These are phyloP conservation scores for Paramecium sonneborni DNA, from an alignment of 73 alveolate species.

Conservation along the genomic window DNA sequence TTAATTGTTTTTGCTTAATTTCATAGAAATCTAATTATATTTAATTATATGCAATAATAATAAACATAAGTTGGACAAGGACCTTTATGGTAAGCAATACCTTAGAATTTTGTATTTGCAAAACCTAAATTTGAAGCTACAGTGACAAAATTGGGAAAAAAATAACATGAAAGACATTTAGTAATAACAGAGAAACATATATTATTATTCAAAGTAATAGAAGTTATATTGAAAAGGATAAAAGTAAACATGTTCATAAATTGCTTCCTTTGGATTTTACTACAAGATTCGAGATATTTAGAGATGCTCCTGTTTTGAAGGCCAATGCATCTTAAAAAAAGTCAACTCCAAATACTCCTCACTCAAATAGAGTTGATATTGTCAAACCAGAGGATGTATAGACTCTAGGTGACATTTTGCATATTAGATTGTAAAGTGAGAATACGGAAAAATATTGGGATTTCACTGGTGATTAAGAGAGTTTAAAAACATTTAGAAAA, in stretches of 20 bases:
- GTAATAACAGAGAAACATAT: conserved; percentile 35
- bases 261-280: conserved; percentile 33
- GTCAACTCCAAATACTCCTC: not conserved
- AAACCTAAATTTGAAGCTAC: conserved; percentile 6
- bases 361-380: conserved; percentile 40
- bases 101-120: not conserved
- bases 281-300: conserved; percentile 19
- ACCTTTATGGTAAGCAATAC: not conserved
- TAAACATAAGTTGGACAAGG: not conserved
- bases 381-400: conserved; percentile 51
- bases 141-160: conserved; percentile 28
- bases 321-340: not conserved
- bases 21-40: no score
- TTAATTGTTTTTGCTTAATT: not conserved
- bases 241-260: conserved; percentile 43
- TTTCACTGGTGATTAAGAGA: conserved; percentile 47
- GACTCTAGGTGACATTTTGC: conserved; percentile 15
- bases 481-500: conserved; percentile 53
- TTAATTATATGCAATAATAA: not conserved
- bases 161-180: not conserved
- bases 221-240: not conserved
- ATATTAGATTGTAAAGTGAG: conserved; percentile 13
- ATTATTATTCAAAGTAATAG: not conserved
- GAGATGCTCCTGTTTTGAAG: conserved; percentile 39
- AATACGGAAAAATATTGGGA: conserved; percentile 46